These are phyloP conservation scores for Hortiboletus flavorubellus DNA, from an alignment of 768 basidiomycete genomes.

Conservation along the genomic window DNA sequence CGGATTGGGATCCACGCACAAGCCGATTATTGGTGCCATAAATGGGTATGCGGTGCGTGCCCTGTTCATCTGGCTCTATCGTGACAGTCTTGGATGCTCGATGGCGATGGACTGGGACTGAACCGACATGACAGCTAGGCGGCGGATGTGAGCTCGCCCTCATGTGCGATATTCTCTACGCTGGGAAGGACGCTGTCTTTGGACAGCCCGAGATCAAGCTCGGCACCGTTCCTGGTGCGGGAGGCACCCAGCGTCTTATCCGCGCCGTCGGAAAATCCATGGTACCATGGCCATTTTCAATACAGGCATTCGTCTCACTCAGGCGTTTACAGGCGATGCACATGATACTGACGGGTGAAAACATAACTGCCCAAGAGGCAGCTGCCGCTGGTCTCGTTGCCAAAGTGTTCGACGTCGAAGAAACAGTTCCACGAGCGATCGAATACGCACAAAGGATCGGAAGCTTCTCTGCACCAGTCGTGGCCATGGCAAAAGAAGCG, in stretches of 20 bases:
- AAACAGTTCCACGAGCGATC: slow-evolving; percentile 44
- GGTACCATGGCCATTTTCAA: slow-evolving; percentile 11
- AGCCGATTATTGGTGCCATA: slow-evolving; percentile 92
- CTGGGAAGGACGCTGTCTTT: slow-evolving; percentile 82
- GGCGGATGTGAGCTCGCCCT: slow-evolving; percentile 96
- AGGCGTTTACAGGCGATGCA: slow-evolving; percentile 45
- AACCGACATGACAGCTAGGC: slow-evolving; percentile 64
- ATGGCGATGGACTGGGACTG: background rate
- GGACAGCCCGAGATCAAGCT: slow-evolving; percentile 96
- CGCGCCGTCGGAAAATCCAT: slow-evolving; percentile 79
- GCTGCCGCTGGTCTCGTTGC: slow-evolving; percentile 46
- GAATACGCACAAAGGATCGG: slow-evolving; percentile 37
- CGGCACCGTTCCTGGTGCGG: slow-evolving; percentile 91
- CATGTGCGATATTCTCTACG: slow-evolving; percentile 94
- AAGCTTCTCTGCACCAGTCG: slow-evolving; percentile 27
- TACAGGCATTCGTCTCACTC: background rate
- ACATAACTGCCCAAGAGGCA: slow-evolving; percentile 44
- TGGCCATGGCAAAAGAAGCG: slow-evolving; percentile 47
- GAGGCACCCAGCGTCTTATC: slow-evolving; percentile 89
- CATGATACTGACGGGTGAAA: slow-evolving; percentile 49
- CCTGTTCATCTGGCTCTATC: background rate
- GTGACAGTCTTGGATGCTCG: no score
- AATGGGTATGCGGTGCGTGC: slow-evolving; percentile 77
- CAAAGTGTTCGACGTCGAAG: slow-evolving; percentile 38
- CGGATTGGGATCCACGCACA: slow-evolving; percentile 55